Percentiles rank a stretch among this genome's conserved stretches.
These are phyloP conservation scores for Neurospora sp. DNA, from an alignment of 2,329 filamentous ascomycete species.

Conservation along the genomic window DNA sequence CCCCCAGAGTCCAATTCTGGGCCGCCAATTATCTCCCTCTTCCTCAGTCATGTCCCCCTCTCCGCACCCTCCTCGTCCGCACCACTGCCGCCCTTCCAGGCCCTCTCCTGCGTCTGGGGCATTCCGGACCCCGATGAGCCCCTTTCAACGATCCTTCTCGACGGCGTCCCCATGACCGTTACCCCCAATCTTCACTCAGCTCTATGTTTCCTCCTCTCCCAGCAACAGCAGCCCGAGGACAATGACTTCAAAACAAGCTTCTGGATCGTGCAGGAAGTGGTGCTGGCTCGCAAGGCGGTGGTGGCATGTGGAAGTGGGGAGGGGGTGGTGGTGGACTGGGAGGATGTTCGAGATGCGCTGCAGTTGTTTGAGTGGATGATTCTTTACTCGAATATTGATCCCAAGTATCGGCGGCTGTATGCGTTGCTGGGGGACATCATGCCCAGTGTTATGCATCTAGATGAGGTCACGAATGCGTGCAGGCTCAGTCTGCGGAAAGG, in stretches of 20 bases:
- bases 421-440: background rate
- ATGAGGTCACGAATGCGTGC: background rate
- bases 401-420: background rate
- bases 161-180: background rate
- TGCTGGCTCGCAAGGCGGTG: background rate
- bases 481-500: background rate
- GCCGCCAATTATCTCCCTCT: background rate
- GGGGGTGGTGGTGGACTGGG: background rate
- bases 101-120: slow-evolving; percentile 3
- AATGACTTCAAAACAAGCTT: background rate
- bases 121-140: background rate
- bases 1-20: background rate
- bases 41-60: background rate
- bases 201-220: background rate
- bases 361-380: background rate
- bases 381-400: background rate
- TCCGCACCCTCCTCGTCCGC: background rate
- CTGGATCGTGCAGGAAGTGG: slow-evolving; percentile 12
- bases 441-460: background rate
- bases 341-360: background rate
- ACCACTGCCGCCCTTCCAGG: background rate
- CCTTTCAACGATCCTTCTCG: background rate
- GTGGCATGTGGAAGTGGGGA: background rate
- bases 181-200: slow-evolving; percentile 4
- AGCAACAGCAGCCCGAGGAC: background rate